Conservation (phyloP, 1,284 basidiomycete species). For the Macrocystidia cucumis region DNA sequence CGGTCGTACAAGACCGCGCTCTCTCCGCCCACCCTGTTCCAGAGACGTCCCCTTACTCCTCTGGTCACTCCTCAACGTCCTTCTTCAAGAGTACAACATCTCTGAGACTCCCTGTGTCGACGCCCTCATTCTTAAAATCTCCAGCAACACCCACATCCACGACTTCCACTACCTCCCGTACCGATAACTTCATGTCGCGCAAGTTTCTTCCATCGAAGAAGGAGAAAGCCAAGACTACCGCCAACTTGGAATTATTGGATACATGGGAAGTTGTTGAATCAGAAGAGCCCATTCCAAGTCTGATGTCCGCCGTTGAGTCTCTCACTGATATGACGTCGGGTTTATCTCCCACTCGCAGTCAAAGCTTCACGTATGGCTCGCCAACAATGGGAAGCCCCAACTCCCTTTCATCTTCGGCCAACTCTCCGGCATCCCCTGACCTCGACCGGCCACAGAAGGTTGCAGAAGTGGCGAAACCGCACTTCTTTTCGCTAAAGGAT, state of each 20-base stretch:
- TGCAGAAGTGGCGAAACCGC: too few relatives aligned
- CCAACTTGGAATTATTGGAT: constrained; percentile 20
- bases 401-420: too few relatives aligned
- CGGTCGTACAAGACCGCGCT: constrained; percentile 22
- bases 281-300: constrained; percentile 14
- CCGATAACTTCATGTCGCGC: constrained; percentile 19
- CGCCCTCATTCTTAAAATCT: constrained; percentile 21
- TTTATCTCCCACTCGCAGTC: constrained; percentile 18
- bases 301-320: constrained; percentile 18
- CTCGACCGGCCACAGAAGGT: too few relatives aligned
- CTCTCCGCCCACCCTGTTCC: constrained; percentile 29
- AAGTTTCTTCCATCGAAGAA: constrained; percentile 24
- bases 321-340: constrained; percentile 10
- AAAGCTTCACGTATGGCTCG: constrained; percentile 18
- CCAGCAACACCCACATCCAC: constrained; percentile 19
- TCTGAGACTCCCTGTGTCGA: constrained; percentile 20
- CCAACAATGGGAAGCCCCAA: too few relatives aligned
- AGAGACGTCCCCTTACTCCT: constrained; percentile 25
- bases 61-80: constrained; percentile 19
- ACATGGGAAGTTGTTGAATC: constrained; percentile 29
- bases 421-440: too few relatives aligned
- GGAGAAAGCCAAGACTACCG: constrained; percentile 16
- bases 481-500: too few relatives aligned
- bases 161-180: constrained; percentile 13
- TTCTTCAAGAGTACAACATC: constrained; percentile 34